phyloP scores from a whole-genome alignment of 345 rosid species.

The Populus simonii region DNA sequence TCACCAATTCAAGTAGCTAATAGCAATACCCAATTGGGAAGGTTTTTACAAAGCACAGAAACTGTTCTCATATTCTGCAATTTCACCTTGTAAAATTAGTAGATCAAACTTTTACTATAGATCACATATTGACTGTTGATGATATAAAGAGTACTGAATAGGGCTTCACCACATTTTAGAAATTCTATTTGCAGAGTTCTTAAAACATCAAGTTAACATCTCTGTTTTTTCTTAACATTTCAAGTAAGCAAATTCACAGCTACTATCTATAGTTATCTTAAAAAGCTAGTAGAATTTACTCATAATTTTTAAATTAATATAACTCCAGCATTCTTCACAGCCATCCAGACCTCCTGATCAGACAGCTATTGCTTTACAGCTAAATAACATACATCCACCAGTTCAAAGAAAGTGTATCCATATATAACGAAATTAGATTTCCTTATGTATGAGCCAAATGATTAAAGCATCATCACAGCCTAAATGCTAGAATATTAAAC shows the following conservation, averaged over 20 bases:
- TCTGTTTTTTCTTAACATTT: not conserved
- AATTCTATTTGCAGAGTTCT: not conserved
- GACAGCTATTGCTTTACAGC: not conserved
- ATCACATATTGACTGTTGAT: not conserved
- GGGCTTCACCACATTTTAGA: not conserved
- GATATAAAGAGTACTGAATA: not conserved
- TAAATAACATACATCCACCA: not conserved
- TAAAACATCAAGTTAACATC: not conserved
- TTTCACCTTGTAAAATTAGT: too few species aligned
- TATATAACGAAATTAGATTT: not conserved
- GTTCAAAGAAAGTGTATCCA: not conserved
- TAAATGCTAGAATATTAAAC: not conserved
- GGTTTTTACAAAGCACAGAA: too few species aligned
- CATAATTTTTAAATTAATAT: not conserved
- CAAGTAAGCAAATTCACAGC: not conserved
- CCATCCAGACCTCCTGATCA: not conserved
- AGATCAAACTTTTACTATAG: not conserved
- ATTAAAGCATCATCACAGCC: not conserved
- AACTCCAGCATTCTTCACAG: not conserved
- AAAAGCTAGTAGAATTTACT: too few species aligned
- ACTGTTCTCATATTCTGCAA: too few species aligned
- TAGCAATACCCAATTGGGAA: too few species aligned
- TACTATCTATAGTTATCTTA: too few species aligned
- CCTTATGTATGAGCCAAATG: not conserved
- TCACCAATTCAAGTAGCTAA: too few species aligned